A percentile compares a stretch with the other conserved stretches of the same genome.
Conservation (phyloP, 768 basidiomycete species). For the Trametes elegans region DNA sequence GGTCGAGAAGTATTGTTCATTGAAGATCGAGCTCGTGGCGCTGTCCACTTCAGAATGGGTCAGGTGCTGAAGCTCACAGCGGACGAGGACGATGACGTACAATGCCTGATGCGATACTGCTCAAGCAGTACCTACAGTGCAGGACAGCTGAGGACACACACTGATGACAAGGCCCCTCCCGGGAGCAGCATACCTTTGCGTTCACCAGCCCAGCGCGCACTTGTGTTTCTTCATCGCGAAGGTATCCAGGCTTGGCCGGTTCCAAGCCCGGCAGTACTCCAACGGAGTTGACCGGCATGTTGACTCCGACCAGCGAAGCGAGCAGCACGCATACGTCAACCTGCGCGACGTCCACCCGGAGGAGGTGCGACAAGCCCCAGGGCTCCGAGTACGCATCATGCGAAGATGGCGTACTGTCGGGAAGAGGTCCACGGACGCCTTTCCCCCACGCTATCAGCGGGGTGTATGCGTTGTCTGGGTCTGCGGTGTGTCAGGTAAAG, state of each 20-base stretch:
- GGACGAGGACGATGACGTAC: conserved; percentile 41
- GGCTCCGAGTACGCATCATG: conserved; percentile 68
- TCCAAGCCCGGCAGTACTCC: conserved; percentile 79
- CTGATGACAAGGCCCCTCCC: background rate
- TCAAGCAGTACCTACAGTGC: conserved; percentile 58
- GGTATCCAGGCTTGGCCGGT: conserved; percentile 55
- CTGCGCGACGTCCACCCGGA: conserved; percentile 76
- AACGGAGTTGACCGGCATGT: conserved; percentile 81
- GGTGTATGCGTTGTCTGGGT: conserved; percentile 86
- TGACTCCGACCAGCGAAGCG: conserved; percentile 66
- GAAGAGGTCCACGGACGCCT: conserved; percentile 67
- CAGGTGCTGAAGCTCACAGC: no score
- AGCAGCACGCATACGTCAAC: conserved; percentile 81
- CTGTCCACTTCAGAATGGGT: conserved; percentile 62
- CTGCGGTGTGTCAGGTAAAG: conserved; percentile 35
- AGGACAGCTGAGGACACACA: background rate
- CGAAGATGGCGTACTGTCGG: conserved; percentile 50
- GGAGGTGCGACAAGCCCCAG: conserved; percentile 58
- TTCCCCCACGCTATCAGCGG: conserved; percentile 83
- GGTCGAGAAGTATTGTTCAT: conserved; percentile 63
- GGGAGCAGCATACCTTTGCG: conserved; percentile 45
- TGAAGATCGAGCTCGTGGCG: conserved; percentile 52
- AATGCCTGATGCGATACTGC: conserved; percentile 75
- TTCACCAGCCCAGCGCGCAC: conserved; percentile 63
- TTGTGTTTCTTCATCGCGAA: conserved; percentile 49